A percentile compares a stretch with the other conserved stretches of the same genome.
These are phyloP conservation scores for Pinus tabuliformis DNA, from an alignment of 75 land plant species.

Conservation along the genomic window DNA sequence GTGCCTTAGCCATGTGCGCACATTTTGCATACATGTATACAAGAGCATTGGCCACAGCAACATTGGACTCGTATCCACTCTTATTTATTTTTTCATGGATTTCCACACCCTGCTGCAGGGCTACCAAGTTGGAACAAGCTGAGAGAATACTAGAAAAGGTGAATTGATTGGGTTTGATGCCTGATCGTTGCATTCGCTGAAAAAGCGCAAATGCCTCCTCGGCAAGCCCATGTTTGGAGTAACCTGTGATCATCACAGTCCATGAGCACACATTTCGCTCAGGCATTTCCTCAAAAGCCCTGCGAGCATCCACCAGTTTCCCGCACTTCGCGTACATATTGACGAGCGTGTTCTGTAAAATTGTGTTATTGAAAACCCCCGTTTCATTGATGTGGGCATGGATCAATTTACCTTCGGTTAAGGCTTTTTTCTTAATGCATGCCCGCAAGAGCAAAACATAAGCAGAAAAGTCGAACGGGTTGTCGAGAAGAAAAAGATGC, in stretches of 20 bases:
- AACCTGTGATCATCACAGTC: slow-evolving; percentile 46
- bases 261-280: slow-evolving; percentile 38
- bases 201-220: slow-evolving; percentile 23
- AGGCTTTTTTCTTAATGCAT: too few relatives aligned
- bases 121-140: slow-evolving; percentile 16
- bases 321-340: slow-evolving; percentile 23
- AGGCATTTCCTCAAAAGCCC: slow-evolving; percentile 28
- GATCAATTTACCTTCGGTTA: too few relatives aligned
- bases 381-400: too few relatives aligned
- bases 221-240: slow-evolving; percentile 15
- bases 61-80: slow-evolving; percentile 14
- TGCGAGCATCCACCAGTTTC: slow-evolving; percentile 15
- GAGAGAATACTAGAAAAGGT: slow-evolving; percentile 39
- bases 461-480: too few relatives aligned
- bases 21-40: slow-evolving; percentile 65
- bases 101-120: slow-evolving; percentile 16
- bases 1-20: slow-evolving; percentile 34
- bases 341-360: slow-evolving; percentile 34
- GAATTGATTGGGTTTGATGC: slow-evolving; percentile 33
- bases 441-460: too few relatives aligned
- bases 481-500: too few relatives aligned
- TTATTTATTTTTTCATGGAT: slow-evolving; percentile 34
- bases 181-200: slow-evolving; percentile 25
- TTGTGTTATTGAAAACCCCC: too few relatives aligned
- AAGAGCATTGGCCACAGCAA: slow-evolving; percentile 27